Percentiles rank a stretch among this genome's conserved stretches.
Conservation (phyloP, 2,329 filamentous ascomycete genomes). For the Capronia epimyces region DNA sequence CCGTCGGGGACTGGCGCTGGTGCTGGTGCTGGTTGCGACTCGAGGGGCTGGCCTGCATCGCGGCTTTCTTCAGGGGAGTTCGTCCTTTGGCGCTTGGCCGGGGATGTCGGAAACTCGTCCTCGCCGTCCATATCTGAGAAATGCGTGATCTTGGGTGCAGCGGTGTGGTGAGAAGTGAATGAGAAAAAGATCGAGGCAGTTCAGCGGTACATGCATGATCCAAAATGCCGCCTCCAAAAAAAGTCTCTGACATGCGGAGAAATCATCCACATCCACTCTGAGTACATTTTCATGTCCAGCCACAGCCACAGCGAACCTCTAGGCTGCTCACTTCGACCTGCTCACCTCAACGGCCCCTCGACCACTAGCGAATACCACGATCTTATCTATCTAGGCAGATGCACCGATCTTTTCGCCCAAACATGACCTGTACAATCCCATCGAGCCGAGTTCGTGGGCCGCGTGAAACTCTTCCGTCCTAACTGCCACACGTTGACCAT, state of each 20-base stretch:
- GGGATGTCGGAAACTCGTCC: conserved; percentile 23
- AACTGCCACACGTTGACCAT: too few relatives aligned
- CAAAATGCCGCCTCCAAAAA: conserved; percentile 2
- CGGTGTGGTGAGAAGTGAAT: not conserved
- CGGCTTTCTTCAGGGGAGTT: conserved; percentile 16
- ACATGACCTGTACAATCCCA: too few relatives aligned
- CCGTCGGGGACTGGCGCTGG: not conserved
- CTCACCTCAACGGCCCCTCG: too few relatives aligned
- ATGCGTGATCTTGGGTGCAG: not conserved
- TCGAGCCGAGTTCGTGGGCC: too few relatives aligned
- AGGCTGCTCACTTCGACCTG: too few relatives aligned
- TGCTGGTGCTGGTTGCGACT: not conserved
- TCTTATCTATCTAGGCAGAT: too few relatives aligned
- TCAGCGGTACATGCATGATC: not conserved
- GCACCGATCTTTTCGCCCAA: too few relatives aligned
- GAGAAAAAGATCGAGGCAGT: not conserved
- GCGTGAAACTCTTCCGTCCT: too few relatives aligned
- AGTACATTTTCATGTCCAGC: not conserved
- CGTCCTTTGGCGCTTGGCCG: conserved; percentile 25
- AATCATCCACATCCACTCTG: not conserved
- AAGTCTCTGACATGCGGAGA: conserved; percentile 8
- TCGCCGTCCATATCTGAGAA: conserved; percentile 16
- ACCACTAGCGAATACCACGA: too few relatives aligned
- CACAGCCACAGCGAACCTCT: too few relatives aligned
- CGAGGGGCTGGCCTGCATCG: not conserved